phyloP scores from a whole-genome alignment of 2,329 filamentous ascomycete species.

The Boeremia lycopersici region DNA sequence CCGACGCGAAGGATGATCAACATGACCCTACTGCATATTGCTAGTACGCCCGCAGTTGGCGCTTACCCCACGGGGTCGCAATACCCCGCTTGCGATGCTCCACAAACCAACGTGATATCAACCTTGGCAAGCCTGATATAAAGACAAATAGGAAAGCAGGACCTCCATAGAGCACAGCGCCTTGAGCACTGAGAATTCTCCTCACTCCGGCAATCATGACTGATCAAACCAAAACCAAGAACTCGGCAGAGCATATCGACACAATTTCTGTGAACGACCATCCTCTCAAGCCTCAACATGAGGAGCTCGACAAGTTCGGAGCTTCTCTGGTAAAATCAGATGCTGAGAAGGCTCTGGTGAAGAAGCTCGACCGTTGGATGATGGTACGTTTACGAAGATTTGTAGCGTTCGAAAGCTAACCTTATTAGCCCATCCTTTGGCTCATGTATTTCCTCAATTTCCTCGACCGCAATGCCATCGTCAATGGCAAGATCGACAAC shows the following conservation, averaged over 20 bases:
- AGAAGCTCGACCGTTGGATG: slow-evolving; percentile 35
- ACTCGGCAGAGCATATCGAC: slow-evolving; percentile 20
- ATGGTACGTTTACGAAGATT: slow-evolving; percentile 16
- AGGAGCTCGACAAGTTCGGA: slow-evolving; percentile 34
- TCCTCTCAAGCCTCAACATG: slow-evolving; percentile 18
- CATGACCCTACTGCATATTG: slow-evolving; percentile 9
- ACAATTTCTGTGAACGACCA: slow-evolving; percentile 18
- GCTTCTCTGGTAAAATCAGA: slow-evolving; percentile 26
- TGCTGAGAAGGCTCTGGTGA: slow-evolving; percentile 30
- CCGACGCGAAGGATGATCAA: slow-evolving; percentile 10
- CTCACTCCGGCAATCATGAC: slow-evolving; percentile 7
- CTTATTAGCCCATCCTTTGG: slow-evolving; percentile 10
- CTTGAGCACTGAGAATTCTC: neutral
- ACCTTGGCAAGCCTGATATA: slow-evolving; percentile 16
- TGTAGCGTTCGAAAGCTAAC: neutral
- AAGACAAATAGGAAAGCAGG: neutral
- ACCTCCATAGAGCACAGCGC: neutral
- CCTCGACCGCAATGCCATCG: slow-evolving; percentile 69
- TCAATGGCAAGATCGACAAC: slow-evolving; percentile 66
- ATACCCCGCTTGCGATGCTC: slow-evolving; percentile 13
- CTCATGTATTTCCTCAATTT: slow-evolving; percentile 41
- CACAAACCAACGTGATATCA: slow-evolving; percentile 3
- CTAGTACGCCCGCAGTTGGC: slow-evolving; percentile 6
- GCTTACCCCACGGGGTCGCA: slow-evolving; percentile 8
- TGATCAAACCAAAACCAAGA: slow-evolving; percentile 8